phyloP scores from a whole-genome alignment of 2,329 filamentous ascomycete species.

The Colletotrichum coccodes region DNA sequence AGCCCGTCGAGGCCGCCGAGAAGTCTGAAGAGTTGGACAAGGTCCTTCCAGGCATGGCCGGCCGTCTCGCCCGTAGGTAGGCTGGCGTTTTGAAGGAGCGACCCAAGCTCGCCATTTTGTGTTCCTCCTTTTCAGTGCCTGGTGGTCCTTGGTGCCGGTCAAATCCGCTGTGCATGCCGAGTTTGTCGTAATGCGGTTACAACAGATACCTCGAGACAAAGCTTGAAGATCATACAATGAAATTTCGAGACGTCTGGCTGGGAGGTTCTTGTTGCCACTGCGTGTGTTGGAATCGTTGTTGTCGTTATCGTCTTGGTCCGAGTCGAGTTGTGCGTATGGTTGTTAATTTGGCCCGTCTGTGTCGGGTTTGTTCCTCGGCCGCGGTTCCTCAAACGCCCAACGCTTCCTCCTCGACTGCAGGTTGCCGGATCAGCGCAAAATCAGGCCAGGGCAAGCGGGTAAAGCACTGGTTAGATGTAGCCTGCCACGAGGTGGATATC shows the following conservation, averaged over 20 bases:
- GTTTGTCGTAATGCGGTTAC: neutral
- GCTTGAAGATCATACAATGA: neutral
- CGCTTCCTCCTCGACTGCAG: neutral
- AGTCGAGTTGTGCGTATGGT: neutral
- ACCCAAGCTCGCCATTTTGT: conserved; percentile 57
- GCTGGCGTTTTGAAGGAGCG: conserved; percentile 60
- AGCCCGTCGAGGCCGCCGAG: conserved; percentile 48
- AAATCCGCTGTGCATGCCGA: neutral
- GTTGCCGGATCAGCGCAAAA: neutral
- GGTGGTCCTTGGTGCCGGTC: neutral
- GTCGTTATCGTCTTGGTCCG: neutral
- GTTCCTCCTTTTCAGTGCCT: conserved; percentile 6
- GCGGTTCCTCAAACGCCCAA: neutral
- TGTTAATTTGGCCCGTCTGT: neutral
- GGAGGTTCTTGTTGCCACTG: neutral
- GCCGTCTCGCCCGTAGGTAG: conserved; percentile 55
- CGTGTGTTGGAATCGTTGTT: neutral
- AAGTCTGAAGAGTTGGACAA: conserved; percentile 59
- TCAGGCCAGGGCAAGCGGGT: neutral
- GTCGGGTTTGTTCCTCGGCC: neutral
- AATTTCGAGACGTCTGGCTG: neutral
- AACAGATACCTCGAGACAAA: neutral
- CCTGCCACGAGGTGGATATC: conserved; percentile 1
- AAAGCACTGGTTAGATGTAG: neutral
- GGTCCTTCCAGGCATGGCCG: conserved; percentile 53